Conservation (phyloP, 2,329 filamentous ascomycete species). For the Fusarium musae region DNA sequence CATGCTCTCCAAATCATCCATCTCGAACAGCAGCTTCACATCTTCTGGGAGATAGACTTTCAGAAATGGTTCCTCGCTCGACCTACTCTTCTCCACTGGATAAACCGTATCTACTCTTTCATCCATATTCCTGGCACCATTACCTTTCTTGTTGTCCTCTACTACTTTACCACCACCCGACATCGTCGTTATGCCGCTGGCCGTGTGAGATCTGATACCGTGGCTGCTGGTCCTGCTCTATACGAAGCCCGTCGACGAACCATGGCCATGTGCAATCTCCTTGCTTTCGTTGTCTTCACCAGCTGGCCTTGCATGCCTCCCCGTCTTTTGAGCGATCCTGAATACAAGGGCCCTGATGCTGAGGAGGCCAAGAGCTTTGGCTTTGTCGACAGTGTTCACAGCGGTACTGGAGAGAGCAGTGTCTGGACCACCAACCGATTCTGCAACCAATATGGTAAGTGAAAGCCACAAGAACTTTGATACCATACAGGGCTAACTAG, state of each 20-base stretch:
- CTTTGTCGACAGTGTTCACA: constrained; percentile 71
- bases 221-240: constrained; percentile 55
- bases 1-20: constrained; percentile 76
- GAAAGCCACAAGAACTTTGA: constrained; percentile 49
- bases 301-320: constrained; percentile 73
- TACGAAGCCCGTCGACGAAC: constrained; percentile 68
- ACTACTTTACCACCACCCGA: constrained; percentile 75
- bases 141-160: constrained; percentile 72
- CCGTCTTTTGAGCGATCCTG: constrained; percentile 66
- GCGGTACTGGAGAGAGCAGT: constrained; percentile 63
- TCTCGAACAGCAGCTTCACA: constrained; percentile 70
- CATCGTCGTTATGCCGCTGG: constrained; percentile 54
- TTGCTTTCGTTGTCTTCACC: constrained; percentile 71
- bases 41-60: constrained; percentile 73
- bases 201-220: constrained; percentile 44
- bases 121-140: constrained; percentile 83
- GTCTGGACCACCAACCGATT: constrained; percentile 70
- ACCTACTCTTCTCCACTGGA: constrained; percentile 71
- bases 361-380: constrained; percentile 69
- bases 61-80: constrained; percentile 65
- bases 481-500: constrained; percentile 9
- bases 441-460: constrained; percentile 78
- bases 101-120: constrained; percentile 79
- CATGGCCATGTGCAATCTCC: constrained; percentile 70
- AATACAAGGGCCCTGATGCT: constrained; percentile 65